Conservation (phyloP, 805 yeast species). For the Starmerella riodocensis region DNA sequence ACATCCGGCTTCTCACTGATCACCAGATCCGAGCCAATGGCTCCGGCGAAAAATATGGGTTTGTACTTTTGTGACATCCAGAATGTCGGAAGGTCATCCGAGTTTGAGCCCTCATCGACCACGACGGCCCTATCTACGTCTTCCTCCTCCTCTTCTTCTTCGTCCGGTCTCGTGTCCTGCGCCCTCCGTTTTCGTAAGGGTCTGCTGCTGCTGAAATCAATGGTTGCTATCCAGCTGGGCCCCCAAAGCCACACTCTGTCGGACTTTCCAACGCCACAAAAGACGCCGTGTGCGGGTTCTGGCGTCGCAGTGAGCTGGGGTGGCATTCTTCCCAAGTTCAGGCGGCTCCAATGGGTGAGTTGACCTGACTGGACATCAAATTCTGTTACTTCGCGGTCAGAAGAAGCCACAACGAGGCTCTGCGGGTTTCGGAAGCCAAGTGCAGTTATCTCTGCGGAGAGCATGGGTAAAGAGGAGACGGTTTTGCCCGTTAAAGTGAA, state of each 20-base stretch:
- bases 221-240: conserved; percentile 61
- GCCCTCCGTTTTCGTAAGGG: conserved; percentile 32
- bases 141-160: conserved; percentile 21
- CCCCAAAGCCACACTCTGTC: conserved; percentile 76
- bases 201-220: conserved; percentile 49
- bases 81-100: conserved; percentile 28
- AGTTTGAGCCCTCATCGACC: conserved; percentile 4
- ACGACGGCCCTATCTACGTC: conserved; percentile 30
- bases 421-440: conserved; percentile 40
- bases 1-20: conserved; percentile 67
- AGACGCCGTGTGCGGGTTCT: conserved; percentile 65
- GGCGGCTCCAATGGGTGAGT: conserved; percentile 63
- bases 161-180: conserved; percentile 16
- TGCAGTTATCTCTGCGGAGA: conserved; percentile 48
- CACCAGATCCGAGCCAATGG: conserved; percentile 41
- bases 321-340: conserved; percentile 66
- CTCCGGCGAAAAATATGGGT: conserved; percentile 50
- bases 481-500: conserved; percentile 25
- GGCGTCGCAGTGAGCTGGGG: conserved; percentile 40
- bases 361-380: conserved; percentile 34
- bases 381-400: conserved; percentile 65
- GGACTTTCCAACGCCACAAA: conserved; percentile 33
- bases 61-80: conserved; percentile 68
- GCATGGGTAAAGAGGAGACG: conserved; percentile 38
- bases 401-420: conserved; percentile 51